A percentile compares a stretch with the other conserved stretches of the same genome.
phyloP scores from a whole-genome alignment of 2,329 filamentous ascomycete species.

The Botrytis pseudocinerea region DNA sequence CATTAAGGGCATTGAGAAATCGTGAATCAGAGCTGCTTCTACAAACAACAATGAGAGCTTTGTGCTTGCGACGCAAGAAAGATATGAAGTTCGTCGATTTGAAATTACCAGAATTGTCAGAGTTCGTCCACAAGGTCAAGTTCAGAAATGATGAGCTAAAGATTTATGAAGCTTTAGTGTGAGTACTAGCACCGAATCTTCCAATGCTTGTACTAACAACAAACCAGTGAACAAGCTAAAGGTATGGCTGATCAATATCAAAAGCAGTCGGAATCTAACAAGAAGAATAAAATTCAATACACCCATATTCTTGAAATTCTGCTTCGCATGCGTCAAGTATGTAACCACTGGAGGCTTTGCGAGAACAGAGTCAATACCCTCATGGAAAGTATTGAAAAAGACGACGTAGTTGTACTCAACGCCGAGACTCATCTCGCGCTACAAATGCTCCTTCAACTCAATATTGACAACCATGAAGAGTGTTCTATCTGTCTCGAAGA shows the following conservation, averaged over 20 bases:
- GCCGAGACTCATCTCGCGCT: slow-evolving; percentile 70
- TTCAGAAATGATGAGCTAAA: slow-evolving; percentile 73
- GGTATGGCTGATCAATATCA: slow-evolving; percentile 66
- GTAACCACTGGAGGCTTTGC: slow-evolving; percentile 85
- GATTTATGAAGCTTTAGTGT: slow-evolving; percentile 74
- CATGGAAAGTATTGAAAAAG: slow-evolving; percentile 65
- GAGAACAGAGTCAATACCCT: slow-evolving; percentile 73
- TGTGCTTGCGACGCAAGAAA: slow-evolving; percentile 80
- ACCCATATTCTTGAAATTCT: slow-evolving; percentile 77
- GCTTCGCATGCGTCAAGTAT: slow-evolving; percentile 79
- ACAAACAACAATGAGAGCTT: slow-evolving; percentile 74
- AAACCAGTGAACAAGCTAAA: slow-evolving; percentile 65
- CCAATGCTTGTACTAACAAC: slow-evolving; percentile 32
- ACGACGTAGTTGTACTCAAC: slow-evolving; percentile 67
- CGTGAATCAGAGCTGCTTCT: slow-evolving; percentile 62
- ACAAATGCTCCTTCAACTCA: slow-evolving; percentile 73
- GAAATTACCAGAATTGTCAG: slow-evolving; percentile 72
- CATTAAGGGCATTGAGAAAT: slow-evolving; percentile 49
- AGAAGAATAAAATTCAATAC: slow-evolving; percentile 56
- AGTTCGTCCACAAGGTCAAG: slow-evolving; percentile 73
- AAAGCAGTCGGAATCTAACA: slow-evolving; percentile 31
- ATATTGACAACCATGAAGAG: slow-evolving; percentile 78
- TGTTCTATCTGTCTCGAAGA: slow-evolving; percentile 80
- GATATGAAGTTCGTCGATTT: slow-evolving; percentile 87
- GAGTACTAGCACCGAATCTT: slow-evolving; percentile 40